Conservation (phyloP, 305 asterid species). For the Solanum chacoense region DNA sequence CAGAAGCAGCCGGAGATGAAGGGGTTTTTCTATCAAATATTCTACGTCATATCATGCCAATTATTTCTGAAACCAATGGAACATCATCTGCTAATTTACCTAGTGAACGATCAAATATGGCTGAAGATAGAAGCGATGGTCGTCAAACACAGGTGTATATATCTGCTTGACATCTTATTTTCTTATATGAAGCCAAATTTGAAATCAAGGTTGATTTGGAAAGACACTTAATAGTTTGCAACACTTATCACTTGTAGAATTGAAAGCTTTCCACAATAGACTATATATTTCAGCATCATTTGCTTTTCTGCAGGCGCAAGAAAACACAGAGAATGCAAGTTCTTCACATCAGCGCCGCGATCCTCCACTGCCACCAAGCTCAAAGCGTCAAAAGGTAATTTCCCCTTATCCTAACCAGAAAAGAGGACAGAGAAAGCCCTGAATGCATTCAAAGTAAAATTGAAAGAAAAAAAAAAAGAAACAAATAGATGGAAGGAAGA, state of each 20-base stretch:
- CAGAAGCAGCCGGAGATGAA: conserved; percentile 18
- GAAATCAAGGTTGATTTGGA: not conserved
- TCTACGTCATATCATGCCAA: conserved; percentile 29
- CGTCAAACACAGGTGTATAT: conserved; percentile 3
- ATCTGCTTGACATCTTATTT: not conserved
- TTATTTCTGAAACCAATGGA: conserved; percentile 18
- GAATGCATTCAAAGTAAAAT: not conserved
- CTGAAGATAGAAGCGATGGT: conserved; percentile 1
- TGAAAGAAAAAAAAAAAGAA: not conserved
- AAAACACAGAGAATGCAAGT: conserved; percentile 10
- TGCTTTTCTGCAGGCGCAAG: conserved; percentile 11
- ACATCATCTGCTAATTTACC: conserved; percentile 7
- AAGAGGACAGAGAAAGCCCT: not conserved
- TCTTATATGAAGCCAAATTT: not conserved
- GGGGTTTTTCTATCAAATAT: conserved; percentile 25
- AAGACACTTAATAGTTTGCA: not conserved
- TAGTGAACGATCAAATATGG: not conserved
- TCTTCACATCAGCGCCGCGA: conserved; percentile 13
- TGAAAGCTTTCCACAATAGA: not conserved
- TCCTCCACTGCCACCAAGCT: conserved; percentile 7
- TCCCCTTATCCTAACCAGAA: not conserved
- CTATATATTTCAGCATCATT: not conserved
- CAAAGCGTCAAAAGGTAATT: conserved; percentile 32
- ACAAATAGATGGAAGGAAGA: not conserved
- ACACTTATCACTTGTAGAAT: not conserved